Evolutionary conservation across 805 yeast genomes (phyloP), one percentile per base, ranked within the genome.

Genomic region (Naumovozyma dairenensis): DNA sequence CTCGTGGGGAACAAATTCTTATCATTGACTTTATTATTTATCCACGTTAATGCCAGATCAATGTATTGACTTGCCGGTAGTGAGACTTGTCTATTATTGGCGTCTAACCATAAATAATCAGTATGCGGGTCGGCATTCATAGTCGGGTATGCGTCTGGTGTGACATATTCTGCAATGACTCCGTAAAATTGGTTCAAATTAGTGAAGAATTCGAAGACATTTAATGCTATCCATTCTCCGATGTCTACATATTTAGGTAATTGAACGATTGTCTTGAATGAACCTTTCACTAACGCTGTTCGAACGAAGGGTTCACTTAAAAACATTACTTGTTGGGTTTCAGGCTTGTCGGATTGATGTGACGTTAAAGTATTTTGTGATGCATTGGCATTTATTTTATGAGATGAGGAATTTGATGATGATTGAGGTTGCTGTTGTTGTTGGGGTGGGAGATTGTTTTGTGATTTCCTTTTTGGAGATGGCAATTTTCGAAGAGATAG

Each of bases 91-190:
- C 85, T 83, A 30, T 82, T 83, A 36, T 78, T 72, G 28, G 75
- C 68, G 57, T 84, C 94, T 15, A 85, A 71, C 96, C 97, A 92
- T 22, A 83, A 62, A 51, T 92, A 92, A 49, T 86, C 94, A 4
- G 87, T 78, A 37, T 78, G 78, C 2, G 95, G 85, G 4, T 96
- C 98, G 0, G 97, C 98, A 48, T 76, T 85, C 98, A 92, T 92
- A 1, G 89, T 79, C 9, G 95, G 94, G 49, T 78, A 84, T 19
- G 78, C 72, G 47, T 83, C 93, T 0, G 94, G 87, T 2, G 94
- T 85, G 26, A 89, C 84, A 48, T 83, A 86, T 46, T 89, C 97
- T 2, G 86, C 72, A 28, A 92, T 72, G n/a, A 86, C 81, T 1
- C 92, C 93, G 55, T 84, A 86, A 49, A 89, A 86, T 52, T 82